Conservation (phyloP, 345 rosid species). For the Hibiscus syriacus region DNA sequence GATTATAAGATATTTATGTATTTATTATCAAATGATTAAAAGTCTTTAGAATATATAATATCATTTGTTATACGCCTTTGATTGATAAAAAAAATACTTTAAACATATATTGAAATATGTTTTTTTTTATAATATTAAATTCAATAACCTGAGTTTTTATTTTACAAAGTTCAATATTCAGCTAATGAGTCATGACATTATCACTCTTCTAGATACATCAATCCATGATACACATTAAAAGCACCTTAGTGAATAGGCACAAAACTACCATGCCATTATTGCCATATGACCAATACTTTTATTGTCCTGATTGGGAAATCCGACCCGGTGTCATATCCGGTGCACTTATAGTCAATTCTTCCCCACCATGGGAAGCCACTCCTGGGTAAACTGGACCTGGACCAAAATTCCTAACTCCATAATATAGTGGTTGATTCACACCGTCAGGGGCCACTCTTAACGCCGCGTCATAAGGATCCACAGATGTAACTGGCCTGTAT, state of each 20-base stretch:
- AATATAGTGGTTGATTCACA: constrained; percentile 46
- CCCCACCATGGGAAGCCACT: constrained; percentile 45
- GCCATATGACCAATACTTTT: background rate
- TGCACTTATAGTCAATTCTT: constrained; percentile 36
- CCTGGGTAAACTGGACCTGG: constrained; percentile 49
- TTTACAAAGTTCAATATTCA: no score
- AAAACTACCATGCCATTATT: background rate
- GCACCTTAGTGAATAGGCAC: background rate
- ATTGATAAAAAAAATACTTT: no score
- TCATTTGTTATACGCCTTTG: no score
- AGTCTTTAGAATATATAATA: no score
- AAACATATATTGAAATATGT: no score
- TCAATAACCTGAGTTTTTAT: no score
- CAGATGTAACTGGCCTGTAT: constrained; percentile 38
- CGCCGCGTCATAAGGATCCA: constrained; percentile 32
- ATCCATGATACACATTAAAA: background rate
- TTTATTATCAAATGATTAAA: no score
- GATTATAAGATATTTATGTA: no score
- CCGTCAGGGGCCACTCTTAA: constrained; percentile 39
- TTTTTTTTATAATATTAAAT: no score
- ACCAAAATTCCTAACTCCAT: constrained; percentile 50
- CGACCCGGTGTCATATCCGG: constrained; percentile 42
- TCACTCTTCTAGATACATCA: background rate
- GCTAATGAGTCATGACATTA: no score
- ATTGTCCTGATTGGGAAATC: constrained; percentile 18